phyloP scores from a whole-genome alignment of 345 rosid species.

The Hypericum androsaemum region DNA sequence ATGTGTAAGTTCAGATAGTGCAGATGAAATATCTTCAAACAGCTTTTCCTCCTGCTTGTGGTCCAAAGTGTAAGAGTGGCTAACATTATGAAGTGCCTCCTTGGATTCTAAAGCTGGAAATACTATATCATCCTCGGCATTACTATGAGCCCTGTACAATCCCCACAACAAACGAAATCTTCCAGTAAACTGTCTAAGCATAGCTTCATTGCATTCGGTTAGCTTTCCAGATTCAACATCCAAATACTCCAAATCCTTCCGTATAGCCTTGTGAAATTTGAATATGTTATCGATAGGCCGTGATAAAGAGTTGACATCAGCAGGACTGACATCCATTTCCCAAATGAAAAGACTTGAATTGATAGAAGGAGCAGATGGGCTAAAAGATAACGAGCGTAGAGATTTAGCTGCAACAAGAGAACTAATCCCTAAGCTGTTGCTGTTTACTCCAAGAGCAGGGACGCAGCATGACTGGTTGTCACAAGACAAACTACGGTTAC shows the following conservation, averaged over 20 bases:
- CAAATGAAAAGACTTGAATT: slow-evolving; percentile 80
- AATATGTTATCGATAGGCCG: slow-evolving; percentile 87
- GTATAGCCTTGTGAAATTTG: slow-evolving; percentile 83
- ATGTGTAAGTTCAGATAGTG: slow-evolving; percentile 54
- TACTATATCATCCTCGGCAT: slow-evolving; percentile 92
- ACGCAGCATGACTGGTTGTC: slow-evolving; percentile 59
- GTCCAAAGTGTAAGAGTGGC: slow-evolving; percentile 84
- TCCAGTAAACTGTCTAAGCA: slow-evolving; percentile 68
- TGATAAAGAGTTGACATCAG: slow-evolving; percentile 31
- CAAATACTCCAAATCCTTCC: slow-evolving; percentile 81
- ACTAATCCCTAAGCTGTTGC: slow-evolving; percentile 52
- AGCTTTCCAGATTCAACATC: slow-evolving; percentile 87
- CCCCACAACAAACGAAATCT: slow-evolving; percentile 87
- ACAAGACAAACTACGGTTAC: slow-evolving; percentile 28
- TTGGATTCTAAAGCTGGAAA: slow-evolving; percentile 91
- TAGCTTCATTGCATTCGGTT: slow-evolving; percentile 50
- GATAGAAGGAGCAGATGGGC: slow-evolving; percentile 61
- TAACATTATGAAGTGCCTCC: slow-evolving; percentile 88
- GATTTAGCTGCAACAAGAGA: slow-evolving; percentile 62
- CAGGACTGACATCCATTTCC: slow-evolving; percentile 54
- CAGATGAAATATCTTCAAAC: slow-evolving; percentile 70
- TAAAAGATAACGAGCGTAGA: slow-evolving; percentile 56
- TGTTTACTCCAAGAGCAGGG: slow-evolving; percentile 74
- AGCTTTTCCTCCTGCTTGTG: slow-evolving; percentile 86
- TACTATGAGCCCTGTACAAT: slow-evolving; percentile 85